Evolutionary conservation across 2,329 filamentous ascomycete species (phyloP).

Genomic region (Periconia digitata): DNA sequence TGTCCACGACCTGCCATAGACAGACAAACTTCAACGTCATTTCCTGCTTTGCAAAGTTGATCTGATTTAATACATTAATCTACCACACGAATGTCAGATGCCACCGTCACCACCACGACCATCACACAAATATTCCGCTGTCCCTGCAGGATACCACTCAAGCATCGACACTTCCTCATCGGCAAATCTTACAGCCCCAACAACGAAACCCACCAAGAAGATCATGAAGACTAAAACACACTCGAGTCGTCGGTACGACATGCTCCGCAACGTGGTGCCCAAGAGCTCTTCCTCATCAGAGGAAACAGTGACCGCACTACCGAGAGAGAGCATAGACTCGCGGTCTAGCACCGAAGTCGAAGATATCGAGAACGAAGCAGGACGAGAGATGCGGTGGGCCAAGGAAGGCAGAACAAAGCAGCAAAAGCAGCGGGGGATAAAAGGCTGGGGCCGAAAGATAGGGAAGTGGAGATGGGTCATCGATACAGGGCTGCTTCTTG

Average conservation of each 20-base stretch:
- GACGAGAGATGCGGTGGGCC: constrained; percentile 7
- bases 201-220: constrained; percentile 6
- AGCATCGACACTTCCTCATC: background rate
- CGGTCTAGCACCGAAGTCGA: constrained; percentile 31
- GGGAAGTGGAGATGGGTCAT: constrained; percentile 28
- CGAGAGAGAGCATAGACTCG: background rate
- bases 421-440: constrained; percentile 7
- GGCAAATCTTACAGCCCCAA: background rate
- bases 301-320: constrained; percentile 7
- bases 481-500: constrained; percentile 29
- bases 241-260: constrained; percentile 24
- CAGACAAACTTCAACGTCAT: too few species aligned
- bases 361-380: constrained; percentile 21
- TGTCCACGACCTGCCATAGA: too few species aligned
- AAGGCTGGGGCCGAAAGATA: constrained; percentile 16
- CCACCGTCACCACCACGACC: too few species aligned
- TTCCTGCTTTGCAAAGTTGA: too few species aligned
- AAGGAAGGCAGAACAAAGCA: constrained; percentile 11
- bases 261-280: constrained; percentile 20
- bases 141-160: background rate
- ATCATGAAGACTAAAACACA: constrained; percentile 13
- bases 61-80: too few species aligned
- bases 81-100: too few species aligned
- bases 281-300: too few species aligned
- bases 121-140: background rate